Base-by-base conservation (phyloP, 148 eudicot genomes). In the Pharnaceum exiguum region DNA sequence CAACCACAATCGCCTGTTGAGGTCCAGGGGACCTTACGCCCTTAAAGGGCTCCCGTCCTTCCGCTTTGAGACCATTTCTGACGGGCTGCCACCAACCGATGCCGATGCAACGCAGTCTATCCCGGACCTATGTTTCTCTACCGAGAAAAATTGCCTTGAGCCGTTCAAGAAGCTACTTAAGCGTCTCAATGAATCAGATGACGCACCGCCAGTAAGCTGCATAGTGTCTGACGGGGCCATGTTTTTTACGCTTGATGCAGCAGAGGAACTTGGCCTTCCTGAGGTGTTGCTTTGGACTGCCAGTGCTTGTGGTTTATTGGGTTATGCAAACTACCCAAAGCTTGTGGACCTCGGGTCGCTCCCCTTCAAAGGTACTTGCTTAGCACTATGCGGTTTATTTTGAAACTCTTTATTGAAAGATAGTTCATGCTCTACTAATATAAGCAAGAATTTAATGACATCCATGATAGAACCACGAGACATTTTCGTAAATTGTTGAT, bases 1-100 rank as follows among this genome's bases (percentile, higher is more conserved):
- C 68, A 69, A 69, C 44, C 56, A 52, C 50, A 24, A 5, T 37
- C 73, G 73, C 40, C 73, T 69, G 1, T 18, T 62, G 1, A 46
- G 62, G 0, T 62, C 67, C n/a, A 45, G 67, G 8, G 68, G 68
- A 15, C 49, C 44, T 10, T 2, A 10, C 28, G 23, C 68, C 16
- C 57, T 62, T 11, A 36, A 27, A 33, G 43, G 67, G 35, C 67
- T 54, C 28, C 37, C 68, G 2, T 36, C 73, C 17, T 69, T 61
- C 44, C 53, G 62, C 0, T 69, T 55, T 51, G 68, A 36, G 12
- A 17, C 68, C 38, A 69, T 69, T 23, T 46, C 73, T 13, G 73
- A 69, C 19, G 73, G 73, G 13, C 67, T 69, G 22, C 73, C 73
- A 1, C 67, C 56, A 0, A 31, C 46, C 7, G 51, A 38, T 0